Conservation (phyloP, 345 rosid genomes). For the Lepidium aucheri region DNA sequence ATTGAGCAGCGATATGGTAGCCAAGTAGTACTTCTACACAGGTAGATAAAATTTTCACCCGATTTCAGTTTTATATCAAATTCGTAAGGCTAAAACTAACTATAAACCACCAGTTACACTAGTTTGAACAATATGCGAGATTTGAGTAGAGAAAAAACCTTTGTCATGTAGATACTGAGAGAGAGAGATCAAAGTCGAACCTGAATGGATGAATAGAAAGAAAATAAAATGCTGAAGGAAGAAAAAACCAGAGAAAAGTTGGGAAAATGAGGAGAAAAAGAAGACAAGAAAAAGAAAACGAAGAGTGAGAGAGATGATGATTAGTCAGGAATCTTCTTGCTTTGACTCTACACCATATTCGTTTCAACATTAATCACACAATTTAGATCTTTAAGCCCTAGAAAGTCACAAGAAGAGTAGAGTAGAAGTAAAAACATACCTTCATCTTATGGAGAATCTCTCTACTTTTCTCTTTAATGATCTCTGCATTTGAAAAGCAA, state of each 20-base stretch:
- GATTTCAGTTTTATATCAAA: not conserved
- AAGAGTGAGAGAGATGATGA: not conserved
- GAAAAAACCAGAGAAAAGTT: not conserved
- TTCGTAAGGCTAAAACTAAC: not conserved
- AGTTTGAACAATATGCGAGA: not conserved
- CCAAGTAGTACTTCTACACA: not conserved
- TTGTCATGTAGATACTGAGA: not conserved
- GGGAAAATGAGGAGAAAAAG: not conserved
- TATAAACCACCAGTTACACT: not conserved
- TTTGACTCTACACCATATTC: conserved; percentile 18
- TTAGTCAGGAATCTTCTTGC: conserved; percentile 7
- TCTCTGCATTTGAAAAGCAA: no score
- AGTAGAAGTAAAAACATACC: no score
- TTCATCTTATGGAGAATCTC: no score
- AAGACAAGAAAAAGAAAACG: not conserved
- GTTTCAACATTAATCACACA: not conserved
- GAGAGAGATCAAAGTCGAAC: not conserved
- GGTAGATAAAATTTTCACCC: not conserved
- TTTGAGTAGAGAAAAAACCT: conserved; percentile 10
- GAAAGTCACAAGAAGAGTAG: no score
- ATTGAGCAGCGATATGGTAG: no score
- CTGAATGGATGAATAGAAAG: not conserved
- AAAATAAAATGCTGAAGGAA: no score
- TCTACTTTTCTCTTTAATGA: no score
- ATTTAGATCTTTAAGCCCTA: no score